These are phyloP conservation scores for Colletotrichum siamense DNA, from an alignment of 2,329 filamentous ascomycete genomes.

Conservation along the genomic window DNA sequence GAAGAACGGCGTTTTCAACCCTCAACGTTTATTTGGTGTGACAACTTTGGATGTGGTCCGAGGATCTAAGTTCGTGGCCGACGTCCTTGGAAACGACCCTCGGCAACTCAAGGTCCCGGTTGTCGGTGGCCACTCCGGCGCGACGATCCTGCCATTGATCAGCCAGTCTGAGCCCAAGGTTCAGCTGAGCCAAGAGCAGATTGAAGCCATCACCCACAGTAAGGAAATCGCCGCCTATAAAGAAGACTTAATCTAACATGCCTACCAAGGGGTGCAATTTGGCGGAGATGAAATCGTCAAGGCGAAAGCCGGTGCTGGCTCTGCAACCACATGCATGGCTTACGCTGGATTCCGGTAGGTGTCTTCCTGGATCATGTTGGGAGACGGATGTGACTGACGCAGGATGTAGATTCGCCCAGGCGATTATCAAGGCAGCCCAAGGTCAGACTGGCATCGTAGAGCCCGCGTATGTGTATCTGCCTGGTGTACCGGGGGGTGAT, in stretches of 20 bases:
- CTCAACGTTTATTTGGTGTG: constrained; percentile 81
- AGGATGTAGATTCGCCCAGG: constrained; percentile 57
- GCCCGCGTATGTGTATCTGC: constrained; percentile 62
- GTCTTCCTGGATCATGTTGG: not conserved
- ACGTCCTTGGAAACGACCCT: constrained; percentile 59
- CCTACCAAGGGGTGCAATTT: constrained; percentile 67
- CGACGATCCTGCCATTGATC: constrained; percentile 78
- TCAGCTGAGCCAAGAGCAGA: constrained; percentile 59
- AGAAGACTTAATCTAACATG: not conserved
- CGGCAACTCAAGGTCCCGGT: constrained; percentile 75
- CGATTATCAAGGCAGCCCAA: constrained; percentile 73
- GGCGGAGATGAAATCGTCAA: constrained; percentile 86
- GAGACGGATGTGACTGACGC: not conserved
- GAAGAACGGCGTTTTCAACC: constrained; percentile 76
- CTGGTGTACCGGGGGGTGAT: constrained; percentile 77
- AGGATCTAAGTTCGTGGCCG: constrained; percentile 76
- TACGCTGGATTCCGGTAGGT: constrained; percentile 54
- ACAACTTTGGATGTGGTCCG: constrained; percentile 82
- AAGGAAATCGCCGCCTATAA: not conserved
- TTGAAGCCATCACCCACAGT: constrained; percentile 64
- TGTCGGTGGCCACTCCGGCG: constrained; percentile 78
- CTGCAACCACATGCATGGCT: constrained; percentile 86
- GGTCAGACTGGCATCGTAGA: constrained; percentile 76
- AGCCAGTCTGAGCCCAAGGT: constrained; percentile 70
- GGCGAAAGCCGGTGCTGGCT: constrained; percentile 84